A percentile compares a stretch with the other conserved stretches of the same genome.
These are phyloP conservation scores for Xylariaceae sp. DNA, from an alignment of 2,329 filamentous ascomycete genomes.

Conservation along the genomic window DNA sequence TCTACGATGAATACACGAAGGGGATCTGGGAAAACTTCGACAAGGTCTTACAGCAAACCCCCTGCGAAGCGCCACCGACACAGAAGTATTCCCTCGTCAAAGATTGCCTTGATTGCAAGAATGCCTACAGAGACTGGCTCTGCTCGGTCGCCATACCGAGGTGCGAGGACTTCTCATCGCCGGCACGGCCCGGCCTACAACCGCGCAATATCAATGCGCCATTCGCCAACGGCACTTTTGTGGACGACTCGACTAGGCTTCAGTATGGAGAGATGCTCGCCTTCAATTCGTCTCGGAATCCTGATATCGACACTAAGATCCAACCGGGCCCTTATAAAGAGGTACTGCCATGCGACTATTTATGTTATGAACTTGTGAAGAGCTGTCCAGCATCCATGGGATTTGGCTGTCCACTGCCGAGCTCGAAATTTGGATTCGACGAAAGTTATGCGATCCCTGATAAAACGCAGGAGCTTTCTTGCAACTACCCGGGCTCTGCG, in stretches of 20 bases:
- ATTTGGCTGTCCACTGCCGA: conserved; percentile 65
- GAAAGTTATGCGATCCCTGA: conserved; percentile 41
- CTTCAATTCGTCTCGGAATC: conserved; percentile 59
- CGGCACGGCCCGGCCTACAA: conserved; percentile 49
- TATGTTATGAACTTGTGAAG: conserved; percentile 82
- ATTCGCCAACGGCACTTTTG: conserved; percentile 65
- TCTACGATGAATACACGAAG: conserved; percentile 74
- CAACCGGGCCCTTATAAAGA: conserved; percentile 90
- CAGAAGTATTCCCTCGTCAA: conserved; percentile 77
- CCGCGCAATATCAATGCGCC: conserved; percentile 65
- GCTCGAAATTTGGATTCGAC: conserved; percentile 36
- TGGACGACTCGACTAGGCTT: conserved; percentile 33
- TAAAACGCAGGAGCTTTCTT: conserved; percentile 36
- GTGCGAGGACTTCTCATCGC: conserved; percentile 72
- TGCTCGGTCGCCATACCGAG: conserved; percentile 90
- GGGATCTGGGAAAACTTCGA: conserved; percentile 70
- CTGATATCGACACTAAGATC: conserved; percentile 65
- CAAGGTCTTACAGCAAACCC: conserved; percentile 75
- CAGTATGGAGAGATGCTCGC: conserved; percentile 32
- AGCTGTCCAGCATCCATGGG: conserved; percentile 72
- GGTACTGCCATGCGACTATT: conserved; percentile 77
- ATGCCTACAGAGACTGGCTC: conserved; percentile 89
- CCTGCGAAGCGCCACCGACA: conserved; percentile 70
- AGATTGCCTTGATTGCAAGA: conserved; percentile 68
- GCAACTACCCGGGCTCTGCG: conserved; percentile 58